Conservation (phyloP, 176 grass and related monocot species). For the Aegilops speltoides region DNA sequence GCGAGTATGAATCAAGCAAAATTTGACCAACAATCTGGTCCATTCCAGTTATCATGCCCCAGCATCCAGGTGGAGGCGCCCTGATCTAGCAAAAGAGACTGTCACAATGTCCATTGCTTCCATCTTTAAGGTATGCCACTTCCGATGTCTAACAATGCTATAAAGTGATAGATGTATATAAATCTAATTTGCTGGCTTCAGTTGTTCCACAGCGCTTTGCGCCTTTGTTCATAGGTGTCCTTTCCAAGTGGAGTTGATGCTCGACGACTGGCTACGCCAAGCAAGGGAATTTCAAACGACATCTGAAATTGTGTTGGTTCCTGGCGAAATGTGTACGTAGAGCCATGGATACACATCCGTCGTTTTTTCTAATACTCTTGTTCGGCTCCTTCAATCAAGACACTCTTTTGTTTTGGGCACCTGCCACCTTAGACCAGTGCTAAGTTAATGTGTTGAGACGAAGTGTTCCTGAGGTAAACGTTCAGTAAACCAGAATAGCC, state of each 20-base stretch:
- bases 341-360: too few relatives aligned
- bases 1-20: too few relatives aligned
- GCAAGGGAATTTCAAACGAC: too few relatives aligned
- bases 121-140: too few relatives aligned
- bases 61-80: constrained; percentile 52
- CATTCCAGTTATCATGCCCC: constrained; percentile 81
- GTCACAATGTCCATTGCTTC: constrained; percentile 44
- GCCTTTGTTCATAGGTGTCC: too few relatives aligned
- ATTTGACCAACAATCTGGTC: background rate
- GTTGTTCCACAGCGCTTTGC: background rate
- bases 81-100: constrained; percentile 66
- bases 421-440: background rate
- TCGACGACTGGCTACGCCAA: too few relatives aligned
- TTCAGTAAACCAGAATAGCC: too few relatives aligned
- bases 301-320: too few relatives aligned
- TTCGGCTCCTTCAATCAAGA: background rate
- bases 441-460: background rate
- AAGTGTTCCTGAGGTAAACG: background rate
- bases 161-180: background rate
- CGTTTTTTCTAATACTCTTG: too few relatives aligned
- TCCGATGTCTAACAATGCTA: background rate
- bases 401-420: background rate
- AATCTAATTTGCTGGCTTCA: constrained; percentile 2
- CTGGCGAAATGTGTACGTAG: too few relatives aligned
- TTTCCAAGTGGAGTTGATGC: too few relatives aligned